phyloP scores from a whole-genome alignment of 768 basidiomycete species.

The Russula earlei region DNA sequence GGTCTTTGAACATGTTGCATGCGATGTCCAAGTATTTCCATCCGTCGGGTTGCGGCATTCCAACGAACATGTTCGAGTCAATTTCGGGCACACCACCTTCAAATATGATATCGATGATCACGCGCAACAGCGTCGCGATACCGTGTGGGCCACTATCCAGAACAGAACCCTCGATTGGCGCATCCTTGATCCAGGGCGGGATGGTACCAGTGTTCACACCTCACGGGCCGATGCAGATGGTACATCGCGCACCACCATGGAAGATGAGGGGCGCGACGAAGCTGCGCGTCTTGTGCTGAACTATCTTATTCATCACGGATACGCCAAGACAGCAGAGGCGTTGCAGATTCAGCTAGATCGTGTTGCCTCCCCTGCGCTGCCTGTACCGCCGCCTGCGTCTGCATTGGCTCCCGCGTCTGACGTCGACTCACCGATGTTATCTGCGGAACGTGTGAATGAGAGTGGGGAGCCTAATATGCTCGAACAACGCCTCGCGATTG shows the following conservation, averaged over 20 bases:
- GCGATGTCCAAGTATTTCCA: conserved; percentile 63
- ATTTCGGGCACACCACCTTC: conserved; percentile 85
- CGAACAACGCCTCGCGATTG: conserved; percentile 58
- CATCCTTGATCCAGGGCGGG: conserved; percentile 21
- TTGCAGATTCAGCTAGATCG: conserved; percentile 42
- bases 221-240: conserved; percentile 33
- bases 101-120: conserved; percentile 85
- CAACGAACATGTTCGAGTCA: conserved; percentile 70
- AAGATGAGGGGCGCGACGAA: conserved; percentile 23
- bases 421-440: conserved; percentile 11
- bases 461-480: conserved; percentile 37
- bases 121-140: conserved; percentile 59
- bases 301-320: conserved; percentile 82
- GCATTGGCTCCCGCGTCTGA: conserved; percentile 14
- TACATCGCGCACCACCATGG: conserved; percentile 33
- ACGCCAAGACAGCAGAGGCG: conserved; percentile 57
- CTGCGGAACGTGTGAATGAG: conserved; percentile 27
- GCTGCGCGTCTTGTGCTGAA: conserved; percentile 67
- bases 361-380: conserved; percentile 16
- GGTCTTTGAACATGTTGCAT: conserved; percentile 65
- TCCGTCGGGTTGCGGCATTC: conserved; percentile 80
- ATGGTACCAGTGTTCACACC: background rate
- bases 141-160: conserved; percentile 60
- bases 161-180: conserved; percentile 43
- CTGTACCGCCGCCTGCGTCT: conserved; percentile 15